phyloP scores from a whole-genome alignment of 805 yeast species.

The Monosporozyma servazzii region DNA sequence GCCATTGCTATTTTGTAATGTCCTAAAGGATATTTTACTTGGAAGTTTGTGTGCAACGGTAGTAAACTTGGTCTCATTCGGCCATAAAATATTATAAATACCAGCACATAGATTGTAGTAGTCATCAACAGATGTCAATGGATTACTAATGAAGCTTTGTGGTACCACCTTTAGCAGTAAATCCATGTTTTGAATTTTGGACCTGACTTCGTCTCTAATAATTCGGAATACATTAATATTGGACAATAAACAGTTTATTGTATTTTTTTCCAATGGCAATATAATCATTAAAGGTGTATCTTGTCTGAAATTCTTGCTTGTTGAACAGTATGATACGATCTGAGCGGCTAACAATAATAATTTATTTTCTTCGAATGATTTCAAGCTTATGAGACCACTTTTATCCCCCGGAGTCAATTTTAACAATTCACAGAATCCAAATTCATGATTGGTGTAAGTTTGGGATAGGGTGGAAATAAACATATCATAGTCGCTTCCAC shows the following conservation, averaged over 20 bases:
- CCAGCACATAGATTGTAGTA: constrained; percentile 40
- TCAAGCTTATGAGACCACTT: constrained; percentile 21
- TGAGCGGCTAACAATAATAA: constrained; percentile 43
- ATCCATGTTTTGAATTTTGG: constrained; percentile 24
- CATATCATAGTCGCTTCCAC: constrained; percentile 20
- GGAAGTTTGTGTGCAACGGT: constrained; percentile 36
- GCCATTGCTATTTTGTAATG: constrained; percentile 28
- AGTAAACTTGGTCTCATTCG: constrained; percentile 27
- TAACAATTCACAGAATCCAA: constrained; percentile 29
- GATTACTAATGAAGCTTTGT: constrained; percentile 32
- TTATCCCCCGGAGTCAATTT: constrained; percentile 23
- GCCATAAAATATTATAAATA: constrained; percentile 46
- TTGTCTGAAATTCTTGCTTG: constrained; percentile 21
- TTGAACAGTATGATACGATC: constrained; percentile 29
- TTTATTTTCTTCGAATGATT: constrained; percentile 34
- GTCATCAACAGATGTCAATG: constrained; percentile 23
- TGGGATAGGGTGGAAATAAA: constrained; percentile 28
- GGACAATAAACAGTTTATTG: constrained; percentile 37
- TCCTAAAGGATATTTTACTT: constrained; percentile 34
- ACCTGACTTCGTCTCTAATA: constrained; percentile 33
- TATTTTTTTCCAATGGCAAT: constrained; percentile 19
- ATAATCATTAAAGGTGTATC: constrained; percentile 24
- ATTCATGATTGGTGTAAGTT: constrained; percentile 27
- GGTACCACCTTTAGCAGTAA: constrained; percentile 35
- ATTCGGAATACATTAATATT: constrained; percentile 40